phyloP scores from a whole-genome alignment of 306 rosid genomes.

The Hippophae rhamnoides region DNA sequence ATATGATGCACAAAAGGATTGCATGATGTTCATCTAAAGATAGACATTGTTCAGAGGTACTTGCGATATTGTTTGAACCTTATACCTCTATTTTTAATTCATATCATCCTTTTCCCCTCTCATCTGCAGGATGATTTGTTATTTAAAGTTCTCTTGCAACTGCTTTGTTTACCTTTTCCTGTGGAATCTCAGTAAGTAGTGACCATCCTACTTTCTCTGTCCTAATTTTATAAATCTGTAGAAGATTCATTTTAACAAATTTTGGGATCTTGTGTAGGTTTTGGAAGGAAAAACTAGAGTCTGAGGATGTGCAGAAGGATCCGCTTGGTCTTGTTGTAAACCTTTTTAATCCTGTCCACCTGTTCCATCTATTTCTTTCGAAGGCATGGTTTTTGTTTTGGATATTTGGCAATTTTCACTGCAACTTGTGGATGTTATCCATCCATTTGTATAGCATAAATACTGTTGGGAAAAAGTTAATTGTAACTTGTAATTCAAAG shows the following conservation, averaged over 20 bases:
- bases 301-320: slow-evolving; percentile 34
- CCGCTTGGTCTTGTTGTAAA: slow-evolving; percentile 38
- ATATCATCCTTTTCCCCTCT: slow-evolving; percentile 1
- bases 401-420: slow-evolving; percentile 4
- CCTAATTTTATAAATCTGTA: background rate
- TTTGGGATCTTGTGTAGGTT: slow-evolving; percentile 31
- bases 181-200: slow-evolving; percentile 47
- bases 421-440: slow-evolving; percentile 7
- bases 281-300: slow-evolving; percentile 26
- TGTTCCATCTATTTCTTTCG: slow-evolving; percentile 75
- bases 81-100: slow-evolving; percentile 7
- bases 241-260: slow-evolving; percentile 13
- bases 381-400: slow-evolving; percentile 38
- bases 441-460: background rate
- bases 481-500: background rate
- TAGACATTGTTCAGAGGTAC: background rate
- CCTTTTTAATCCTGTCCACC: slow-evolving; percentile 55
- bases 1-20: background rate
- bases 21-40: background rate
- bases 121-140: slow-evolving; percentile 77
- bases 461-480: background rate
- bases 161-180: slow-evolving; percentile 41
- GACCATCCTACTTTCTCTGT: slow-evolving; percentile 10
- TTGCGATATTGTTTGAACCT: background rate
- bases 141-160: slow-evolving; percentile 69